Evolutionary conservation across 208 protist species (phyloP).

Genomic region (Trypanosoma scelopori): DNA sequence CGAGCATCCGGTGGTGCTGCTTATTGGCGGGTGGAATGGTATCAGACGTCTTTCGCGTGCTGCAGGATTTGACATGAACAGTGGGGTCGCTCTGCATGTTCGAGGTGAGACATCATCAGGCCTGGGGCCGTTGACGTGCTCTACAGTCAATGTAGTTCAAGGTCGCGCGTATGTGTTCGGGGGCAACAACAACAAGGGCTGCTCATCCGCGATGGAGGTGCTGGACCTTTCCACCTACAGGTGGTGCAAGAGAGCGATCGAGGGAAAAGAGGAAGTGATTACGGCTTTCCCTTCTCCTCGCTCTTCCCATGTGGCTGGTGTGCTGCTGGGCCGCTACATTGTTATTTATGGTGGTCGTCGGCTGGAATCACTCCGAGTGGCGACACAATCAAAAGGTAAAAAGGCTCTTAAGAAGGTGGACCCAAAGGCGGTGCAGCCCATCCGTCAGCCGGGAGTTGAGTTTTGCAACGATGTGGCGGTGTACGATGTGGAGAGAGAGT

Average conservation of each 20-base stretch:
- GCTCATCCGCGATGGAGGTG: constrained; percentile 30
- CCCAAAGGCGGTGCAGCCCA: constrained; percentile 4
- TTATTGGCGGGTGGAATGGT: constrained; percentile 65
- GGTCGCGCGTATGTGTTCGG: constrained; percentile 62
- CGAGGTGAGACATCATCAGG: constrained; percentile 6
- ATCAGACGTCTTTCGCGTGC: constrained; percentile 33
- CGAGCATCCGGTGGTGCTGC: constrained; percentile 28
- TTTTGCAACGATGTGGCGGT: constrained; percentile 28
- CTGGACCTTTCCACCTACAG: constrained; percentile 30
- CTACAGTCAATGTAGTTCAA: constrained; percentile 37
- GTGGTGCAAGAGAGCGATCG: constrained; percentile 1
- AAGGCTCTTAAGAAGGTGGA: constrained; percentile 12
- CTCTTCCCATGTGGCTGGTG: constrained; percentile 58
- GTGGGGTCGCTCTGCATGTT: constrained; percentile 7
- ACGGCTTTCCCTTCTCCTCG: constrained; percentile 35
- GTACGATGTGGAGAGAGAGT: constrained; percentile 20
- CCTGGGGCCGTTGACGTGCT: constrained; percentile 33
- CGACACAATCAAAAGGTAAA: constrained; percentile 18
- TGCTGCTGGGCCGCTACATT: constrained; percentile 62
- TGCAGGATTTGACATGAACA: constrained; percentile 28
- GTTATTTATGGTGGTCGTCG: constrained; percentile 65
- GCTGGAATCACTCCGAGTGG: constrained; percentile 16
- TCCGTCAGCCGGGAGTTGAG: constrained; percentile 9
- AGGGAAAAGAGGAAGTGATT: not conserved
- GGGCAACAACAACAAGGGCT: constrained; percentile 41